Evolutionary conservation across 768 basidiomycete species (phyloP), one percentile per base, ranked within the genome.

Genomic region (Kwoniella sp.): DNA sequence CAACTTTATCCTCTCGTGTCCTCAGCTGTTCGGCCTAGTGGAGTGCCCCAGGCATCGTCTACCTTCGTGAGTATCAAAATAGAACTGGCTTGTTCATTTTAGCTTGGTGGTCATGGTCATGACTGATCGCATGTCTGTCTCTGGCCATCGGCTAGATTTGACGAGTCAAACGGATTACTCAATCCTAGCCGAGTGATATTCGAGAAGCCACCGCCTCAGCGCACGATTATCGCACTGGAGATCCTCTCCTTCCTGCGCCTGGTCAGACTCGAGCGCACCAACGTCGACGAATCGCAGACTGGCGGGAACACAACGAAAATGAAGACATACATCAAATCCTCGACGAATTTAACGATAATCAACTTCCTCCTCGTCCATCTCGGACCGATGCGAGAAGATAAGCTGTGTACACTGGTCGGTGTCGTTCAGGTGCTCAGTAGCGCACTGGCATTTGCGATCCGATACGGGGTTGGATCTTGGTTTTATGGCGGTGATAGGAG

Each of bases 1-100:
- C 87, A 99, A 99, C 80, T 99, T 99, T 77, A 60, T 98, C 55
- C 84, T 97, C 41, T 95, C 93, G 13, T 91, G 89, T 71, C 96
- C 96, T 12, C 96, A 99, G 77, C 82, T 99, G 1, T 97, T 98
- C 75, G 91, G 92, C 0, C 82, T 99, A 20, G 91, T 99, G 15
- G 89, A 90, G 0, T 97, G 94, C 78, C 96, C 96, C 4, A 84
- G 96, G 55, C 96, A 99, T 82, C 87, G 96, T 57, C 85, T 99
- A 22, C 96, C 96, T 59, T 86, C 87, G 91, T 93, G 75, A 70
- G 86, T 76, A 47, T 34, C 34, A 5, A 34, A 34, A 34, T 34
- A 5, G 34, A 34, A 34, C 34, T 5, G 13, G 34, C 5, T n/a
- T n/a, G n/a, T n/a, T n/a, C n/a, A n/a, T n/a, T n/a, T n/a, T n/a